Percentiles rank a stretch among this genome's conserved stretches.
phyloP scores from a whole-genome alignment of 2,329 filamentous ascomycete genomes.

The Cucurbitaria berberidis region DNA sequence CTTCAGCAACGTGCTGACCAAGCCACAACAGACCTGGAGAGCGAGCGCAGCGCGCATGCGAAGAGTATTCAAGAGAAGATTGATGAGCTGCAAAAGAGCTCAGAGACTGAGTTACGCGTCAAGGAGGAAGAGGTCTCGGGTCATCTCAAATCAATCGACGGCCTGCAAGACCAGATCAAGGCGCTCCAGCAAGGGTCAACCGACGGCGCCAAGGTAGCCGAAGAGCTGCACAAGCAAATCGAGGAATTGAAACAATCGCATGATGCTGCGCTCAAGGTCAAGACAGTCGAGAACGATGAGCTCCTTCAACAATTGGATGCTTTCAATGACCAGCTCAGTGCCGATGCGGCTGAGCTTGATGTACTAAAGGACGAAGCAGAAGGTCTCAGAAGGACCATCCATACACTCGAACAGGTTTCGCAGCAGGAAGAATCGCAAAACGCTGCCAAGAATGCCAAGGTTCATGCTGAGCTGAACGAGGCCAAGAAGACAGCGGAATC shows the following conservation, averaged over 20 bases:
- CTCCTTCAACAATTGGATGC: constrained; percentile 42
- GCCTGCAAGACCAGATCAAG: constrained; percentile 42
- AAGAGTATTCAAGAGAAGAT: constrained; percentile 35
- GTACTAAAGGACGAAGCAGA: constrained; percentile 37
- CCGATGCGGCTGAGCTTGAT: constrained; percentile 36
- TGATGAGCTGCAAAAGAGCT: constrained; percentile 35
- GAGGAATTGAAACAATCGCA: constrained; percentile 39
- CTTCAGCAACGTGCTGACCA: constrained; percentile 42
- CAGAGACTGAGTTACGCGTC: constrained; percentile 26
- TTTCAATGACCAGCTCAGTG: constrained; percentile 42
- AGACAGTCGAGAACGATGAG: constrained; percentile 41
- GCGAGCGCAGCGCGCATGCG: constrained; percentile 35
- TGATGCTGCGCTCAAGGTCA: constrained; percentile 37
- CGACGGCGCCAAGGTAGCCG: constrained; percentile 37
- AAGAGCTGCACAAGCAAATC: constrained; percentile 42
- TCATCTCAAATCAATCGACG: constrained; percentile 41
- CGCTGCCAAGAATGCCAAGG: constrained; percentile 27
- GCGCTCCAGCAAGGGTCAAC: constrained; percentile 43
- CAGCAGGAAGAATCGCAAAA: constrained; percentile 37
- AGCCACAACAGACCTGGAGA: constrained; percentile 33
- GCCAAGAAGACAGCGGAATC: constrained; percentile 32
- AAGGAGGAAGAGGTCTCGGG: constrained; percentile 40
- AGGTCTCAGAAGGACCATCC: constrained; percentile 39
- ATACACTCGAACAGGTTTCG: constrained; percentile 39
- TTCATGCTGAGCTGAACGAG: constrained; percentile 35